phyloP scores from a whole-genome alignment of 306 rosid genomes.

The Corylus americana region DNA sequence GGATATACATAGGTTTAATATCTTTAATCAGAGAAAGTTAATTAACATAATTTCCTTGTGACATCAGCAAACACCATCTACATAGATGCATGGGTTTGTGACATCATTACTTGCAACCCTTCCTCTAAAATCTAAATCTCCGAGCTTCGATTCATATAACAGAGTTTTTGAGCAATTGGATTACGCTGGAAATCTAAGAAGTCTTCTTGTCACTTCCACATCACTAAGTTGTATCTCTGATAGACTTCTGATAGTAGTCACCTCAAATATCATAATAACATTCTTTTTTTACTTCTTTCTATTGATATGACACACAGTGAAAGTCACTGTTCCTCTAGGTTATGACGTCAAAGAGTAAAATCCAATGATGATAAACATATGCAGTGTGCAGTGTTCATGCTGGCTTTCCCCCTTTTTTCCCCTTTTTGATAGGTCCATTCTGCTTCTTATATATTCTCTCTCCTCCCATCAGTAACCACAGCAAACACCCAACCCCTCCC shows the following conservation, averaged over 20 bases:
- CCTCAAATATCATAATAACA: not conserved
- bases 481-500: too few species aligned
- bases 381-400: not conserved
- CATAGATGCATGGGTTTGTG: not conserved
- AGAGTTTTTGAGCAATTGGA: not conserved
- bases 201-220: not conserved
- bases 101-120: not conserved
- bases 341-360: not conserved
- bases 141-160: not conserved
- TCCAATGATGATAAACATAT: not conserved
- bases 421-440: too few species aligned
- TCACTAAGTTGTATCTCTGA: not conserved
- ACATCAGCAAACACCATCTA: not conserved
- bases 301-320: not conserved
- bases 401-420: not conserved
- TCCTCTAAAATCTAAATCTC: not conserved
- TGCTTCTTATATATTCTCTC: too few species aligned
- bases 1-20: not conserved
- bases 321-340: slow-evolving; percentile 1
- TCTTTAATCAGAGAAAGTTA: not conserved
- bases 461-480: too few species aligned
- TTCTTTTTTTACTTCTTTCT: not conserved
- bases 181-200: not conserved
- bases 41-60: not conserved
- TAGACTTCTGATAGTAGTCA: not conserved